These are phyloP conservation scores for Candida wancherniae DNA, from an alignment of 805 yeast genomes.

Conservation along the genomic window DNA sequence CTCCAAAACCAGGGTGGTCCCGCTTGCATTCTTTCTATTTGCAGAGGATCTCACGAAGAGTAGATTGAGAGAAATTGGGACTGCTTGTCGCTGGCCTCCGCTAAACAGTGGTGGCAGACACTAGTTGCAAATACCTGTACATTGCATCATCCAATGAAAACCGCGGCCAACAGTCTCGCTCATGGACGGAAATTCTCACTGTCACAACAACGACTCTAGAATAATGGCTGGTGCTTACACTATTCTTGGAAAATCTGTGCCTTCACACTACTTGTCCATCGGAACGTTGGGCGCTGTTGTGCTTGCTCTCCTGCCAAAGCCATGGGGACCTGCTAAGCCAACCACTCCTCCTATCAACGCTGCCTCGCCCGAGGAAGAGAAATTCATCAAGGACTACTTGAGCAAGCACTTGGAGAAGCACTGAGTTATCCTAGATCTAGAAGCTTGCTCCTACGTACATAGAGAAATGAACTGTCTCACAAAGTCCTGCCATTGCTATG, in stretches of 20 bases:
- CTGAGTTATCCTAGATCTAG: conserved; percentile 6
- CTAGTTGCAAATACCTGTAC: conserved; percentile 6
- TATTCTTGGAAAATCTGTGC: conserved; percentile 79
- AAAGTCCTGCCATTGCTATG: too few relatives aligned
- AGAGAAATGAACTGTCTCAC: conserved; percentile 5
- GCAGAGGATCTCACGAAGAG: too few relatives aligned
- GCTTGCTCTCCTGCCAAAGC: conserved; percentile 64
- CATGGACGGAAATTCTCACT: conserved; percentile 1
- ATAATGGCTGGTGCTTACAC: conserved; percentile 80
- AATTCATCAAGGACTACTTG: conserved; percentile 68
- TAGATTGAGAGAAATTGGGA: too few relatives aligned
- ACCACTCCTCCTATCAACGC: conserved; percentile 69
- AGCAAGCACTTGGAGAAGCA: conserved; percentile 38
- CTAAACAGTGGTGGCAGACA: too few relatives aligned
- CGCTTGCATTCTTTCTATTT: too few relatives aligned
- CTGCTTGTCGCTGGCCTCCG: too few relatives aligned
- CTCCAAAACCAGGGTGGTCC: too few relatives aligned
- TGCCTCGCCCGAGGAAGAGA: conserved; percentile 81
- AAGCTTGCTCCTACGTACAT: conserved; percentile 3
- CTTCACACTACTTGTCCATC: conserved; percentile 76
- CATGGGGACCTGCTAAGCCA: conserved; percentile 61
- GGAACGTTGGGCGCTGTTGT: conserved; percentile 73
- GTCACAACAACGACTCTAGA: conserved; percentile 1
- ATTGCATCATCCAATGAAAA: conserved; percentile 9
- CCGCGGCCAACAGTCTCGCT: conserved; percentile 8